Percentiles rank a stretch among this genome's conserved stretches.
phyloP scores from a whole-genome alignment of 805 yeast species.

The Saccharomycopsis fibuligera region DNA sequence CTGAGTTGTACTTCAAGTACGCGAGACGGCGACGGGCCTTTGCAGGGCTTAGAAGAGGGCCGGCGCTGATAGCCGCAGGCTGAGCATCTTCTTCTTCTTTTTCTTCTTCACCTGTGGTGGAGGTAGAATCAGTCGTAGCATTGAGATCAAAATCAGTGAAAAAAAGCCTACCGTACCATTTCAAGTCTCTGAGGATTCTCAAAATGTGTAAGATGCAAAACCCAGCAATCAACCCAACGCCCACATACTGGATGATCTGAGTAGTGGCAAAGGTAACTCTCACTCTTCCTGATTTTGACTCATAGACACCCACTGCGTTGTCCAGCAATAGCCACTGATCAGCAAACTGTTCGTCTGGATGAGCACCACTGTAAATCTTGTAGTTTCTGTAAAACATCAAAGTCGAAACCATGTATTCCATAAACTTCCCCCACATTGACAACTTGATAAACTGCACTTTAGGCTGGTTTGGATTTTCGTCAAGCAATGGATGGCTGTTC shows the following conservation, averaged over 20 bases:
- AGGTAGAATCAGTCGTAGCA: background rate
- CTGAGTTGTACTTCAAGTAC: conserved; percentile 10
- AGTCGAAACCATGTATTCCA: conserved; percentile 23
- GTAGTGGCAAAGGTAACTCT: background rate
- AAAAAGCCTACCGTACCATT: conserved; percentile 20
- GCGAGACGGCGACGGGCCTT: background rate
- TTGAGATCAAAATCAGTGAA: conserved; percentile 26
- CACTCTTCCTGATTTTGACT: background rate
- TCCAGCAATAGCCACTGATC: conserved; percentile 4
- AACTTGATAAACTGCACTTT: conserved; percentile 23
- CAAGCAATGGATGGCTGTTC: conserved; percentile 48
- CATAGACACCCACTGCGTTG: background rate
- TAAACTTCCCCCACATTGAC: conserved; percentile 22
- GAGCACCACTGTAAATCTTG: conserved; percentile 25
- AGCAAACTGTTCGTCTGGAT: conserved; percentile 24
- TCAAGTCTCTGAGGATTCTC: background rate
- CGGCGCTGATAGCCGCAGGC: too few species aligned
- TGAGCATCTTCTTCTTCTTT: too few species aligned
- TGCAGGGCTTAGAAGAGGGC: too few species aligned
- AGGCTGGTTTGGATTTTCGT: conserved; percentile 24
- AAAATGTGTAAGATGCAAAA: background rate
- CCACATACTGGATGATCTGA: background rate
- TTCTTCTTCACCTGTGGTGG: too few species aligned
- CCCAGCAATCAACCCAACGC: background rate
- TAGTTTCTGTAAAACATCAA: conserved; percentile 21